Conservation (phyloP, 2,329 filamentous ascomycete species). For the Calonectria pseudoturangicola region DNA sequence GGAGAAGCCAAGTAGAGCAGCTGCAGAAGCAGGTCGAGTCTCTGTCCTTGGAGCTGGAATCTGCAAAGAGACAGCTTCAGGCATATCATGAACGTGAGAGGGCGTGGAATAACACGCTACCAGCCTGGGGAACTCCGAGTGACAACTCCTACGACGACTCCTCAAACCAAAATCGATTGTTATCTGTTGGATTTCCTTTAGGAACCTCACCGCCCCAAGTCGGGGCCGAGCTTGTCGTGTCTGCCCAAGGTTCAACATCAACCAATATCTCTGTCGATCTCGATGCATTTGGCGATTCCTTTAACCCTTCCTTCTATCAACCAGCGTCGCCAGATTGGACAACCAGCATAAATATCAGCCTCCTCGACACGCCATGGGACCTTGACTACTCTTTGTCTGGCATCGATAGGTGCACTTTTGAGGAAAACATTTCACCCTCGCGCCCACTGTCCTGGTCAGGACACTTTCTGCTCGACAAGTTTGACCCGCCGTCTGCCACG, state of each 20-base stretch:
- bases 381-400: slow-evolving; percentile 21
- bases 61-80: slow-evolving; percentile 19
- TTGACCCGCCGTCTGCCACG: slow-evolving; percentile 13
- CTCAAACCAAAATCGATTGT: neutral
- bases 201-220: neutral
- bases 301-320: slow-evolving; percentile 18
- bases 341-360: slow-evolving; percentile 24
- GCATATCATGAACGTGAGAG: slow-evolving; percentile 38
- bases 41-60: slow-evolving; percentile 35
- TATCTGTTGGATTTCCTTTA: slow-evolving; percentile 1
- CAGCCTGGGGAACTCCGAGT: slow-evolving; percentile 9
- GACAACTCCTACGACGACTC: slow-evolving; percentile 5
- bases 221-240: neutral
- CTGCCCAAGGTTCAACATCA: neutral
- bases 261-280: slow-evolving; percentile 21
- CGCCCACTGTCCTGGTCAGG: slow-evolving; percentile 39
- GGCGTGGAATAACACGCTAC: slow-evolving; percentile 25
- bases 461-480: slow-evolving; percentile 40
- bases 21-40: slow-evolving; percentile 46
- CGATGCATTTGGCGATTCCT: slow-evolving; percentile 3
- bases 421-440: slow-evolving; percentile 19
- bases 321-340: slow-evolving; percentile 15
- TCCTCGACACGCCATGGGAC: slow-evolving; percentile 36
- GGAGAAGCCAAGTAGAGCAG: slow-evolving; percentile 45
- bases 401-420: slow-evolving; percentile 20